Conservation (phyloP, 306 rosid species). For the Phaseolus lunatus region DNA sequence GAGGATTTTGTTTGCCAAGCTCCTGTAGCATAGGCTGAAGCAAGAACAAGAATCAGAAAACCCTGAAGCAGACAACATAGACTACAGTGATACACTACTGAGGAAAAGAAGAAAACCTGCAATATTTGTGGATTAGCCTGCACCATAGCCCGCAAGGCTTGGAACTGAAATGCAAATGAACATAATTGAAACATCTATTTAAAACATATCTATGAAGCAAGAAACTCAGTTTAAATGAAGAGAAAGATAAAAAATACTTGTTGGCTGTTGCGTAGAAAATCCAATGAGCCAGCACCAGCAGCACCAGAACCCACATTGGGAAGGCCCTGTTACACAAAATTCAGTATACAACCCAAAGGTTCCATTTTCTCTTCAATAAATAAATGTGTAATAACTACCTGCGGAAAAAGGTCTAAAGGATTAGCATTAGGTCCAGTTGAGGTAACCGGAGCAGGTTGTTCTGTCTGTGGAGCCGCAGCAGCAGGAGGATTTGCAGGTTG, state of each 20-base stretch:
- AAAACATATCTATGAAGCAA: constrained; percentile 12
- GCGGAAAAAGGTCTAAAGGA: constrained; percentile 94
- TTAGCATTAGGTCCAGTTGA: constrained; percentile 88
- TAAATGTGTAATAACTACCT: constrained; percentile 53
- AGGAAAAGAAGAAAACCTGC: constrained; percentile 60
- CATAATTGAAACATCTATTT: not conserved
- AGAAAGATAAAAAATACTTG: constrained; percentile 54
- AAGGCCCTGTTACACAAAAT: constrained; percentile 64
- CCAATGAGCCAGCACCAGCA: constrained; percentile 68
- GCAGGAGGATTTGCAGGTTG: constrained; percentile 59
- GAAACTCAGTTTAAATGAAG: not conserved
- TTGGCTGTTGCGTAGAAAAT: constrained; percentile 80
- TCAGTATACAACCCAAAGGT: constrained; percentile 4
- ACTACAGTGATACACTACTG: not conserved
- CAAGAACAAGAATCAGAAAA: constrained; percentile 24
- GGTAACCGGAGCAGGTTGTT: constrained; percentile 70
- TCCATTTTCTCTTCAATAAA: not conserved
- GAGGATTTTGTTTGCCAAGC: constrained; percentile 90
- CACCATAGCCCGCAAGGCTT: constrained; percentile 85
- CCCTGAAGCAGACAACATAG: not conserved
- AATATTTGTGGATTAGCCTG: constrained; percentile 90
- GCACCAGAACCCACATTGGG: constrained; percentile 69
- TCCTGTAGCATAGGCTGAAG: constrained; percentile 92
- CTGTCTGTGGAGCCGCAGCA: constrained; percentile 66
- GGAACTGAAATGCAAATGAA: constrained; percentile 58